Conservation (phyloP, 139 green algal genomes). For the Picochlorum sp. region DNA sequence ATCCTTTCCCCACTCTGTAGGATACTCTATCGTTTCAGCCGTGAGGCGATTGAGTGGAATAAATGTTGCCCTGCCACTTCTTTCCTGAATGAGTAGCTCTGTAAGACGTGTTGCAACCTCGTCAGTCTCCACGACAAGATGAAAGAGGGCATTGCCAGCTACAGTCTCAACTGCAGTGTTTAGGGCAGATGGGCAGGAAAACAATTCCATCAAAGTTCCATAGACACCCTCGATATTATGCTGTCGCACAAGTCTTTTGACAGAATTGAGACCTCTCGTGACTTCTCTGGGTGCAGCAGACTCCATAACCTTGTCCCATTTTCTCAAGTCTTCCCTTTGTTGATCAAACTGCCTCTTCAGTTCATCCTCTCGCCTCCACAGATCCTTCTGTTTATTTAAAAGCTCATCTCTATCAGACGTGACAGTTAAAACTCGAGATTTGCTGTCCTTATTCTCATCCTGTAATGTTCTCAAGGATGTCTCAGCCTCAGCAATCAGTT, state of each 20-base stretch:
- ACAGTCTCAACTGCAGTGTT: conserved; percentile 80
- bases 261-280: conserved; percentile 40
- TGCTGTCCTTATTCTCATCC: conserved; percentile 14
- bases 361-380: conserved; percentile 41
- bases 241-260: conserved; percentile 47
- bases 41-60: conserved; percentile 81
- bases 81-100: conserved; percentile 52
- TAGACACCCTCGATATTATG: conserved; percentile 75
- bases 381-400: conserved; percentile 42
- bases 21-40: conserved; percentile 22
- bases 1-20: conserved; percentile 47
- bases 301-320: conserved; percentile 25
- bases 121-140: conserved; percentile 77
- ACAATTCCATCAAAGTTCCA: conserved; percentile 86
- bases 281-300: conserved; percentile 57
- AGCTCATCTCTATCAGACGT: conserved; percentile 13
- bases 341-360: conserved; percentile 11
- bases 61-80: conserved; percentile 82
- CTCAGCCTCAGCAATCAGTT: conserved; percentile 18
- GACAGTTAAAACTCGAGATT: conserved; percentile 8
- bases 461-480: conserved; percentile 2
- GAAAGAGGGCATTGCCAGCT: conserved; percentile 48
- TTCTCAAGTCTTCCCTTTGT: conserved; percentile 13
- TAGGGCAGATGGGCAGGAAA: conserved; percentile 58
- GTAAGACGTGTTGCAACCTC: conserved; percentile 63